Conservation (phyloP, 352 stramenopile genomes). For the Globisporangium iwayamae region DNA sequence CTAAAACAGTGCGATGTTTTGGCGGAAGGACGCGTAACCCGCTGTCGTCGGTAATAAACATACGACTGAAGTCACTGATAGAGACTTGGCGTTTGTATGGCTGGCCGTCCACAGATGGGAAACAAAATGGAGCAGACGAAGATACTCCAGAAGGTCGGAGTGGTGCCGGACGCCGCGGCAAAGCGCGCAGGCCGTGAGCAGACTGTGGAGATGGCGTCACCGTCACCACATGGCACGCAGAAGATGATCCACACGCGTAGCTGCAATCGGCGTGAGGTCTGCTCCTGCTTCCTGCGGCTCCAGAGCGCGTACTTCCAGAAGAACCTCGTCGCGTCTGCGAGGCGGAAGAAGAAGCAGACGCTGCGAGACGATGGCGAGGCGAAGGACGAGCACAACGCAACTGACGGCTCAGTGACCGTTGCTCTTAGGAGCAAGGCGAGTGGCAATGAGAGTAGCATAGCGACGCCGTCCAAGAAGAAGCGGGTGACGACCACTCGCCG, state of each 20-base stretch:
- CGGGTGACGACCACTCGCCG: conserved; percentile 8
- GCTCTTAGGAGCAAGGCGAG: not conserved
- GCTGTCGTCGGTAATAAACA: no score
- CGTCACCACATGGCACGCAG: conserved; percentile 7
- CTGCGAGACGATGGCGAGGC: not conserved
- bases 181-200: not conserved
- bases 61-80: no score
- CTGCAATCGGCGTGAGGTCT: conserved; percentile 63
- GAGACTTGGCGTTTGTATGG: no score
- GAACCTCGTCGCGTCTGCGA: conserved; percentile 33
- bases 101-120: no score
- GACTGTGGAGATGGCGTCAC: not conserved
- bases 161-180: conserved; percentile 4
- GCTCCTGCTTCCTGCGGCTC: conserved; percentile 62
- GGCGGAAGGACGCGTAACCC: no score
- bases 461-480: conserved; percentile 2
- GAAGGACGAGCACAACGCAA: not conserved
- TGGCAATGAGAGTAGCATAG: not conserved
- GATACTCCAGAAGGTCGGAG: conserved; percentile 3
- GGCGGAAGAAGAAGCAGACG: conserved; percentile 33
- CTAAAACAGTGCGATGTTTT: no score
- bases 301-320: conserved; percentile 71
- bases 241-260: conserved; percentile 46
- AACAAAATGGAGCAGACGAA: not conserved
- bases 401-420: not conserved